Evolutionary conservation across 768 basidiomycete genomes (phyloP).

Genomic region (Sporobolomyces pararoseus): DNA sequence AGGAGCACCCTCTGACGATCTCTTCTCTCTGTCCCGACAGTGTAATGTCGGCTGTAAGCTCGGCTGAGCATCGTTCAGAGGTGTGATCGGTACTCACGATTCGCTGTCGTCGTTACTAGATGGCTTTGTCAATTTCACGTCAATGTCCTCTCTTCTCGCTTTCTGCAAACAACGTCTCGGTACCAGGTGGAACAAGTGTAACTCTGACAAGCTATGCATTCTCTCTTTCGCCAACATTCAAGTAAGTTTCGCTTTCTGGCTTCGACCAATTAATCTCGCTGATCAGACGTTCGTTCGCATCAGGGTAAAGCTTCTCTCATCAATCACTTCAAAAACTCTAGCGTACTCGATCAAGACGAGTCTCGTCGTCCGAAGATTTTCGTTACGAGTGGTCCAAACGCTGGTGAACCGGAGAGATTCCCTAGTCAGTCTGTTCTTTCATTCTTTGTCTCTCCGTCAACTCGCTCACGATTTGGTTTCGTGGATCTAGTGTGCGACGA

Average conservation of each 20-base stretch:
- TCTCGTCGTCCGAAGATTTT: slow-evolving; percentile 75
- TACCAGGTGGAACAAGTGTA: slow-evolving; percentile 88
- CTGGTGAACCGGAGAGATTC: slow-evolving; percentile 63
- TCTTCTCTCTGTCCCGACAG: neutral
- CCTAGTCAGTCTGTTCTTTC: slow-evolving; percentile 13
- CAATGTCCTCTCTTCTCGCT: slow-evolving; percentile 66
- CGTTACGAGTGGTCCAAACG: slow-evolving; percentile 65
- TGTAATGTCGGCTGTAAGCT: slow-evolving; percentile 49
- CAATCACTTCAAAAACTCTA: slow-evolving; percentile 86
- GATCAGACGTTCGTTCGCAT: slow-evolving; percentile 45
- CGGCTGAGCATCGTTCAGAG: too few relatives aligned
- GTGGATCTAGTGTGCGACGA: slow-evolving; percentile 35
- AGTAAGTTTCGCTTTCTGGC: slow-evolving; percentile 54
- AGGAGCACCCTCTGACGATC: too few relatives aligned
- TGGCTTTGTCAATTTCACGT: slow-evolving; percentile 82
- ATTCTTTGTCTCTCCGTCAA: neutral
- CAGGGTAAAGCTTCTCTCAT: slow-evolving; percentile 86
- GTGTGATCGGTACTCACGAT: too few relatives aligned
- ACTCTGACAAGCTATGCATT: slow-evolving; percentile 81
- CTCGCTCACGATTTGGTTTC: neutral
- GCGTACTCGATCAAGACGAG: slow-evolving; percentile 81
- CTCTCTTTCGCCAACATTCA: slow-evolving; percentile 89
- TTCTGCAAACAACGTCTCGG: slow-evolving; percentile 73
- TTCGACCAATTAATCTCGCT: neutral
- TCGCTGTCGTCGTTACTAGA: slow-evolving; percentile 35